These are phyloP conservation scores for Smallanthus sonchifolius DNA, from an alignment of 129 eudicot genomes.

Conservation along the genomic window DNA sequence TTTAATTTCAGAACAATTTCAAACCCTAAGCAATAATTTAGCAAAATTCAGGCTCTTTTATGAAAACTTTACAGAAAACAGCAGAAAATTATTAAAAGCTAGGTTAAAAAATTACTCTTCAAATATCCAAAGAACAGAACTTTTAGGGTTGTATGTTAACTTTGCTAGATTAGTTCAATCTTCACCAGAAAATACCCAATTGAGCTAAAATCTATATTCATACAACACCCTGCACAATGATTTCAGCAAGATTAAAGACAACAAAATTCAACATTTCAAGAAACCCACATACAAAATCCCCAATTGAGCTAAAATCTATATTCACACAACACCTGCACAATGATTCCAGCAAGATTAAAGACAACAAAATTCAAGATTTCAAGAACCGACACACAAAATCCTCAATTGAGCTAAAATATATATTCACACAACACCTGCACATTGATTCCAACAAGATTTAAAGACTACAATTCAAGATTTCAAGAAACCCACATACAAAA, in stretches of 20 bases:
- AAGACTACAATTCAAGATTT: not conserved
- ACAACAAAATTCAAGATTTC: not conserved
- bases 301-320: not conserved
- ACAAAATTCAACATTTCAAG: constrained; percentile 1
- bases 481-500: too few species aligned
- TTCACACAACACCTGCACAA: not conserved
- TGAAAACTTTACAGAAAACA: not conserved
- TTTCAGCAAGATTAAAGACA: not conserved
- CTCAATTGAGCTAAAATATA: constrained; percentile 2
- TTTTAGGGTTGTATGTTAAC: not conserved
- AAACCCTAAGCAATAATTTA: constrained; percentile 10
- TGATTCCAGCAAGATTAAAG: not conserved
- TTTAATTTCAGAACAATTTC: not conserved
- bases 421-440: not conserved
- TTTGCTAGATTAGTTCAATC: not conserved
- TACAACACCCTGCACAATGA: not conserved
- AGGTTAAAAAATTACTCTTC: not conserved
- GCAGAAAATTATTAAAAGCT: not conserved
- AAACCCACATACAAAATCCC: not conserved
- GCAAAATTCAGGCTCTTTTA: not conserved
- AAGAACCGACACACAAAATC: not conserved
- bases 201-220: not conserved
- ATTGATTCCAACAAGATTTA: not conserved
- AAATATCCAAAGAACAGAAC: constrained; percentile 8
- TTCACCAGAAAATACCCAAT: constrained; percentile 4